Evolutionary conservation across 2,329 filamentous ascomycete species (phyloP).

Genomic region (Coniochaeta ligniaria): DNA sequence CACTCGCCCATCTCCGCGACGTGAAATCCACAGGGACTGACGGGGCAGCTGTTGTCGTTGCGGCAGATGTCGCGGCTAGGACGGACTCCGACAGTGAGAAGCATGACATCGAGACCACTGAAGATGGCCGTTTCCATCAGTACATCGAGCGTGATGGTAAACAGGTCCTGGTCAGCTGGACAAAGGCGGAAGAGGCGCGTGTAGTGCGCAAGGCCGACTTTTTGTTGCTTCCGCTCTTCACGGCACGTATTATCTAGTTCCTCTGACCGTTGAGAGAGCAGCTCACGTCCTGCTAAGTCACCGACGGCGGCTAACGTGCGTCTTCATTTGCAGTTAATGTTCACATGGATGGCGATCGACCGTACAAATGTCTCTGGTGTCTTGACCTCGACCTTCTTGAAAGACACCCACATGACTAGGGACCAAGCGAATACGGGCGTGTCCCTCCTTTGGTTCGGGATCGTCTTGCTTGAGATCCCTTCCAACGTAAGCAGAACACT

Average conservation of each 20-base stretch:
- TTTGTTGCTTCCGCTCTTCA: conserved; percentile 13
- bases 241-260: conserved; percentile 5
- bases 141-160: conserved; percentile 10
- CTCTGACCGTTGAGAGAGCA: not conserved
- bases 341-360: conserved; percentile 16
- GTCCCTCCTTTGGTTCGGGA: conserved; percentile 8
- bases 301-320: not conserved
- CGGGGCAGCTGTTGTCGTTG: not conserved
- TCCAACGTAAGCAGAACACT: conserved; percentile 8
- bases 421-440: conserved; percentile 14
- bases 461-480: conserved; percentile 14
- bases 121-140: conserved; percentile 3
- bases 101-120: not conserved
- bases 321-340: conserved; percentile 10
- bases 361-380: conserved; percentile 15
- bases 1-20: not conserved
- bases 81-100: not conserved
- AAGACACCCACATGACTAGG: conserved; percentile 8
- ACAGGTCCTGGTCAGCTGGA: conserved; percentile 12
- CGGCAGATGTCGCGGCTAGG: too few relatives aligned
- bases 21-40: not conserved
- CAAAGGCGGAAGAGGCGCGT: conserved; percentile 11
- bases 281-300: not conserved
- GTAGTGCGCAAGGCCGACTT: conserved; percentile 14
- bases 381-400: conserved; percentile 12